Percentiles rank a stretch among this genome's conserved stretches.
Evolutionary conservation across 371 early-diverging fungal species (phyloP).

Genomic region (Mycotypha africana): DNA sequence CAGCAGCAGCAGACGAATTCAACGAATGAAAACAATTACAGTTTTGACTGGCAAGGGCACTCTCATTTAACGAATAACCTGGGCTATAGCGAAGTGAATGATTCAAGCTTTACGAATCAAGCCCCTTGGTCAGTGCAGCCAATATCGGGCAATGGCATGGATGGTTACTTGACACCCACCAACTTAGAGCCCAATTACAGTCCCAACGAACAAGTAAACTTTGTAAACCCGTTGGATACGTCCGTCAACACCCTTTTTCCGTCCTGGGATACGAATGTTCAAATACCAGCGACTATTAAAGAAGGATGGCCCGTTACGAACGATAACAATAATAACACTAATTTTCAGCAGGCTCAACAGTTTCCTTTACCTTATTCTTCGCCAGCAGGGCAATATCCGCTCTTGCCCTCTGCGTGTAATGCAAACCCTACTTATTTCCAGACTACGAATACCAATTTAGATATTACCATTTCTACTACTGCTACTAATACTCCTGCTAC

Average conservation of each 20-base stretch:
- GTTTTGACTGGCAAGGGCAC: not conserved
- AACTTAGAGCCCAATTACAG: not conserved
- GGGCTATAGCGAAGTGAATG: too few relatives aligned
- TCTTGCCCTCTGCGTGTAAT: too few relatives aligned
- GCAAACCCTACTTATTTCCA: too few relatives aligned
- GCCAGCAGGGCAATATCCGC: not conserved
- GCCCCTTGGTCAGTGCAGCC: too few relatives aligned
- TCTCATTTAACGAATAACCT: too few relatives aligned
- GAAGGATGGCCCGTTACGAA: not conserved
- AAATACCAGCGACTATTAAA: conserved; percentile 2
- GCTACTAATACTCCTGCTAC: too few relatives aligned
- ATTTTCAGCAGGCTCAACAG: not conserved
- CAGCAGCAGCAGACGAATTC: not conserved
- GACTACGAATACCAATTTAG: too few relatives aligned
- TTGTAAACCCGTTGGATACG: not conserved
- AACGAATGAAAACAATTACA: not conserved
- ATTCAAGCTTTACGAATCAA: too few relatives aligned
- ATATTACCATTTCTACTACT: too few relatives aligned
- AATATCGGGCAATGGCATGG: too few relatives aligned
- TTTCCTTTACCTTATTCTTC: not conserved
- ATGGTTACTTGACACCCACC: not conserved
- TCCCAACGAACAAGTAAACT: not conserved
- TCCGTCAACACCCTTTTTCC: not conserved
- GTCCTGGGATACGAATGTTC: not conserved
- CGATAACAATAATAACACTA: not conserved